Percentiles rank a stretch among this genome's conserved stretches.
phyloP scores from a whole-genome alignment of 2,329 filamentous ascomycete species.

The Claviceps fusiformis region DNA sequence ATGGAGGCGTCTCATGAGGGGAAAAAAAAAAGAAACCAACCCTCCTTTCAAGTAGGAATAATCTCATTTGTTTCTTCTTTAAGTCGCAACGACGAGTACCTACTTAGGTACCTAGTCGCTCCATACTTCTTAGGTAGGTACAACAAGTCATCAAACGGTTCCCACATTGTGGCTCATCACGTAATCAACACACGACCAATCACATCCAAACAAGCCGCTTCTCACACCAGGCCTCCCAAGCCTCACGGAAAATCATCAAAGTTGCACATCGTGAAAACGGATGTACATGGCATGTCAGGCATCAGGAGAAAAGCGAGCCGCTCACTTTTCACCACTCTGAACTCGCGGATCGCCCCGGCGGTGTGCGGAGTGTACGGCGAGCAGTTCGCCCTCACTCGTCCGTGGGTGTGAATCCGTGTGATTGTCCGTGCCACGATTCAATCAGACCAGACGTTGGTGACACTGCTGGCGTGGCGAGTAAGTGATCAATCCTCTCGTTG shows the following conservation, averaged over 20 bases:
- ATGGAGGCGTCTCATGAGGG: too few species aligned
- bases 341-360: not conserved
- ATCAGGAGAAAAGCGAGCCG: slow-evolving; percentile 1
- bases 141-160: too few species aligned
- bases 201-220: not conserved
- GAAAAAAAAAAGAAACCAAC: too few species aligned
- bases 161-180: slow-evolving; percentile 4
- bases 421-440: not conserved
- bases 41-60: too few species aligned
- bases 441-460: not conserved
- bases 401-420: not conserved
- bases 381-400: not conserved
- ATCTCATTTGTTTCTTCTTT: too few species aligned
- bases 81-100: too few species aligned
- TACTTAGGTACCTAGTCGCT: too few species aligned
- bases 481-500: not conserved
- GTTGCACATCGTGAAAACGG: slow-evolving; percentile 1
- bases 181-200: slow-evolving; percentile 7
- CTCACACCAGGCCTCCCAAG: not conserved
- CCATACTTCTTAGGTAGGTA: too few species aligned
- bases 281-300: not conserved
- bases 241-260: not conserved
- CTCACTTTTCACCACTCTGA: not conserved
- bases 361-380: not conserved
- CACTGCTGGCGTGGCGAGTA: not conserved